These are phyloP conservation scores for Simplicillium sp. DNA, from an alignment of 2,329 filamentous ascomycete genomes.

Conservation along the genomic window DNA sequence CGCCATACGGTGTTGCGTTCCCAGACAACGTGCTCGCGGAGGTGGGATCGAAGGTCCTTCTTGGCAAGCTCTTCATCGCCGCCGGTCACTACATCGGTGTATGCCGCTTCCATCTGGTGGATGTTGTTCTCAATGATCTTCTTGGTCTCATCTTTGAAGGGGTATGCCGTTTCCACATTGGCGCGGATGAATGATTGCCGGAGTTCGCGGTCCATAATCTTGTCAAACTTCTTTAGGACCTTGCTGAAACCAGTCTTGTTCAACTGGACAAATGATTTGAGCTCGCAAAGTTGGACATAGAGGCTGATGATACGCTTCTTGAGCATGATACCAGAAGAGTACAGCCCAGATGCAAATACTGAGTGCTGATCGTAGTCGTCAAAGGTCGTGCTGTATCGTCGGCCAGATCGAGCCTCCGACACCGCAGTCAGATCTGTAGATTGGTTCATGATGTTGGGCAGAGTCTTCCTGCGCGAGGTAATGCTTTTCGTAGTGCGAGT, in stretches of 20 bases:
- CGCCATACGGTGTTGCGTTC: constrained; percentile 98
- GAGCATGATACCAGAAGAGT: constrained; percentile 66
- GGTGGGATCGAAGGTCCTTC: constrained; percentile 78
- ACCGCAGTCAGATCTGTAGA: constrained; percentile 53
- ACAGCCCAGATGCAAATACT: constrained; percentile 50
- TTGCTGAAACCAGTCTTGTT: constrained; percentile 96
- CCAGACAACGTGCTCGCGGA: constrained; percentile 97
- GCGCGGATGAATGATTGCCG: constrained; percentile 67
- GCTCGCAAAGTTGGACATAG: constrained; percentile 88
- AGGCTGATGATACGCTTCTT: constrained; percentile 84
- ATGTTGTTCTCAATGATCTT: constrained; percentile 63
- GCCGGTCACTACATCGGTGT: constrained; percentile 72
- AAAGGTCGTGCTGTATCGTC: constrained; percentile 57
- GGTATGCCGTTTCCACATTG: constrained; percentile 68
- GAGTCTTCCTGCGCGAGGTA: constrained; percentile 20
- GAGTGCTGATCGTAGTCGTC: constrained; percentile 74
- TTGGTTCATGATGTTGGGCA: constrained; percentile 25
- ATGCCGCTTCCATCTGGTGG: constrained; percentile 64
- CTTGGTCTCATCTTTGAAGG: constrained; percentile 69
- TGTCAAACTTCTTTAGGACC: constrained; percentile 97
- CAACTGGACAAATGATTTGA: constrained; percentile 91
- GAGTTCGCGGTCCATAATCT: constrained; percentile 77
- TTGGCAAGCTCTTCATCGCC: constrained; percentile 70
- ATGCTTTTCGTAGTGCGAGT: constrained; percentile 33
- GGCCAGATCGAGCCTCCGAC: constrained; percentile 45